Evolutionary conservation across 495 filamentous ascomycete species (phyloP).

Genomic region (Geoglossum glabrum): DNA sequence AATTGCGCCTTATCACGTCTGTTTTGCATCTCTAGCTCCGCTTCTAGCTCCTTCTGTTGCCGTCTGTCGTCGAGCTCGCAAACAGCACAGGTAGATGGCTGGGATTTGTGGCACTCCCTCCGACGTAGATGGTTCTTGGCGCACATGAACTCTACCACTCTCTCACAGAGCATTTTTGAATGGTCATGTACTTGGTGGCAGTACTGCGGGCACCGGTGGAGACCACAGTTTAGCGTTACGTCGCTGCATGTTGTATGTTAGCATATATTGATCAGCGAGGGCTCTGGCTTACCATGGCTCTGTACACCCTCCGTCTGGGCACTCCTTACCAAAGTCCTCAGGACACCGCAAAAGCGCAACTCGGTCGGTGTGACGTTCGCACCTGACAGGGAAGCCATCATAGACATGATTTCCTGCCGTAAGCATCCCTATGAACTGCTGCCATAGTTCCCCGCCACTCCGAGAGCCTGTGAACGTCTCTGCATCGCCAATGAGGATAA

Average conservation of each 20-base stretch:
- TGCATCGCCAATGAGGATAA: constrained; percentile 56
- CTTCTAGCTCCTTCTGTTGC: too few relatives aligned
- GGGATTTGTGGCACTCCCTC: constrained; percentile 23
- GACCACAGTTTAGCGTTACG: constrained; percentile 34
- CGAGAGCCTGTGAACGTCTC: constrained; percentile 42
- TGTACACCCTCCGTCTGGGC: constrained; percentile 55
- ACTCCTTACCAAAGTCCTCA: constrained; percentile 37
- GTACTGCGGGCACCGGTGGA: constrained; percentile 36
- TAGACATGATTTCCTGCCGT: constrained; percentile 34
- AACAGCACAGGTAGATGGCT: too few relatives aligned
- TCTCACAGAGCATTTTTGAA: constrained; percentile 36
- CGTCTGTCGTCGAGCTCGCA: too few relatives aligned
- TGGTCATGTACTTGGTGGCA: constrained; percentile 52
- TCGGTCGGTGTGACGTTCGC: constrained; percentile 40
- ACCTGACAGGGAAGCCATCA: constrained; percentile 49
- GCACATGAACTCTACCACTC: constrained; percentile 28
- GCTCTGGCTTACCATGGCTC: constrained; percentile 46
- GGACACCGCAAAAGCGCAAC: constrained; percentile 23
- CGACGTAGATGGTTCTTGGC: constrained; percentile 27
- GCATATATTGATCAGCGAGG: too few relatives aligned
- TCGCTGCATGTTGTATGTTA: constrained; percentile 20
- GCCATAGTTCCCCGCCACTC: constrained; percentile 40
- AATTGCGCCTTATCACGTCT: too few relatives aligned
- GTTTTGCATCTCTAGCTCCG: too few relatives aligned
- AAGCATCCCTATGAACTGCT: constrained; percentile 34